Conservation (phyloP, 2,329 filamentous ascomycete genomes). For the Alternaria gansuensis region DNA sequence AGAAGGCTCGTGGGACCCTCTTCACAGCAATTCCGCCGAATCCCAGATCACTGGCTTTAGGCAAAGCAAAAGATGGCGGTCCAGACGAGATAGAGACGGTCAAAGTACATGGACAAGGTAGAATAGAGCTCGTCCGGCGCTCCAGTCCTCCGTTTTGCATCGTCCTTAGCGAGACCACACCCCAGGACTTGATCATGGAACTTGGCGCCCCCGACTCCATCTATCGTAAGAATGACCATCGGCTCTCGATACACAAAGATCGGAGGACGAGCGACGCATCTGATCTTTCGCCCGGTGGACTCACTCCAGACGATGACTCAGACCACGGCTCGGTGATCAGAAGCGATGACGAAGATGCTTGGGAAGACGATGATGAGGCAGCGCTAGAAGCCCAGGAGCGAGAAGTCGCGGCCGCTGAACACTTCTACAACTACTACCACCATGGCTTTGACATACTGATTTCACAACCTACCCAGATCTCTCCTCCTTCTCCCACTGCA, state of each 20-base stretch:
- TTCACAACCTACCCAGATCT: slow-evolving; percentile 70
- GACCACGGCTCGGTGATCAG: slow-evolving; percentile 47
- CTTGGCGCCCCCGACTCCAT: slow-evolving; percentile 93
- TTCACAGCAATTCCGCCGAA: slow-evolving; percentile 79
- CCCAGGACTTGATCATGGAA: slow-evolving; percentile 89
- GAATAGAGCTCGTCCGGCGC: slow-evolving; percentile 78
- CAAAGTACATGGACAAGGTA: slow-evolving; percentile 78
- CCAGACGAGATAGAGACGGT: slow-evolving; percentile 89
- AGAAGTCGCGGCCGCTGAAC: slow-evolving; percentile 69
- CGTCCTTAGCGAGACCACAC: slow-evolving; percentile 82
- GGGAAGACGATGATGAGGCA: slow-evolving; percentile 56
- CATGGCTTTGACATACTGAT: slow-evolving; percentile 93
- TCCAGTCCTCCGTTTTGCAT: slow-evolving; percentile 74
- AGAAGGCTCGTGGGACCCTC: slow-evolving; percentile 77
- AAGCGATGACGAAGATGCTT: slow-evolving; percentile 56
- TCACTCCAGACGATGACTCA: slow-evolving; percentile 48
- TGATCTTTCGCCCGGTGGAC: slow-evolving; percentile 41
- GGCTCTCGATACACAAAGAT: slow-evolving; percentile 80
- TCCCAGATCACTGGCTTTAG: slow-evolving; percentile 72
- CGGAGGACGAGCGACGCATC: slow-evolving; percentile 49
- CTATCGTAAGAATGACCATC: slow-evolving; percentile 88
- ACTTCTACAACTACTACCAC: slow-evolving; percentile 97
- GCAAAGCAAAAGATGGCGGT: slow-evolving; percentile 78
- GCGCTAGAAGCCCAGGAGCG: slow-evolving; percentile 68
- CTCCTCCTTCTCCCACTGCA: slow-evolving; percentile 63